Evolutionary conservation across 2,329 filamentous ascomycete species (phyloP).

Genomic region (Neofusicoccum cordaticola): DNA sequence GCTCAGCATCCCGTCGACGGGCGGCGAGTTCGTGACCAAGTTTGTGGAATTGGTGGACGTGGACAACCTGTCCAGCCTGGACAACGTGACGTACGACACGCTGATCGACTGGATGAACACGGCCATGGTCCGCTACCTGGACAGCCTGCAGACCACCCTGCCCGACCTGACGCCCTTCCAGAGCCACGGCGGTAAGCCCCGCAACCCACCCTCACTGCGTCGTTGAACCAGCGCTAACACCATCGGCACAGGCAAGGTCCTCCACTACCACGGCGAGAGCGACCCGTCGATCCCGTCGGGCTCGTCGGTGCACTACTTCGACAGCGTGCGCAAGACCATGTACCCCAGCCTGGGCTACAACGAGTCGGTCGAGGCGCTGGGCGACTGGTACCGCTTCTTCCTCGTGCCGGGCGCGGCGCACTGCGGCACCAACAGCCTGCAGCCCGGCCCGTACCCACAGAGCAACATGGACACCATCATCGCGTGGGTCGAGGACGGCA

Average conservation of each 20-base stretch:
- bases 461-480: slow-evolving; percentile 19
- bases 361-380: slow-evolving; percentile 34
- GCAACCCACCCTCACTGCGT: accelerated
- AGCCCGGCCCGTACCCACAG: slow-evolving; percentile 20
- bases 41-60: slow-evolving; percentile 36
- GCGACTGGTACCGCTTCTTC: slow-evolving; percentile 56
- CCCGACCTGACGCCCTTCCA: slow-evolving; percentile 54
- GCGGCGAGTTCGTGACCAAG: slow-evolving; percentile 44
- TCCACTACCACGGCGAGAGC: slow-evolving; percentile 58
- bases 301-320: slow-evolving; percentile 55
- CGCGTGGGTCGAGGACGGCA: slow-evolving; percentile 23
- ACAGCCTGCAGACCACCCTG: slow-evolving; percentile 53
- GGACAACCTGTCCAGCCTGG: slow-evolving; percentile 19
- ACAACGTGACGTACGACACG: slow-evolving; percentile 54
- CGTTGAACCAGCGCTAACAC: background rate
- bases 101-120: slow-evolving; percentile 53
- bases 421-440: slow-evolving; percentile 18
- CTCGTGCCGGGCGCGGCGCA: slow-evolving; percentile 21
- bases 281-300: slow-evolving; percentile 53
- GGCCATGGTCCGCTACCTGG: slow-evolving; percentile 47
- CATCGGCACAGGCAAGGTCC: slow-evolving; percentile 41
- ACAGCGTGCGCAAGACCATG: slow-evolving; percentile 53
- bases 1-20: slow-evolving; percentile 31
- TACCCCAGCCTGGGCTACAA: slow-evolving; percentile 27
- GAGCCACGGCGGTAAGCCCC: slow-evolving; percentile 40